phyloP scores from a whole-genome alignment of 2,329 filamentous ascomycete genomes.

The Fusarium guadeloupense region DNA sequence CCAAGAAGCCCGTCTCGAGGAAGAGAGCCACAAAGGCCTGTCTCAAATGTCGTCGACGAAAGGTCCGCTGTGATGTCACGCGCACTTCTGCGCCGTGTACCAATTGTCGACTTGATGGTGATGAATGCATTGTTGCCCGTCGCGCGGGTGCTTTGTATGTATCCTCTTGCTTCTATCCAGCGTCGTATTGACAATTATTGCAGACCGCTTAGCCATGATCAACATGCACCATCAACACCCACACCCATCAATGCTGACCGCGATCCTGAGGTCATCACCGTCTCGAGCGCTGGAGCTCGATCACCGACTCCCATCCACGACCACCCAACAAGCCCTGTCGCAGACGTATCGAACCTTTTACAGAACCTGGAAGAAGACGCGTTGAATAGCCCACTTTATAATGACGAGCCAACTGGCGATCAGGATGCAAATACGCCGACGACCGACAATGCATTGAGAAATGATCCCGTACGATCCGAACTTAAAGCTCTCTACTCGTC shows the following conservation, averaged over 20 bases:
- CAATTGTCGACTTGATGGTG: conserved; percentile 35
- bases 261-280: conserved; percentile 12
- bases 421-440: neutral
- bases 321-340: neutral
- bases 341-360: conserved; percentile 4
- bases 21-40: conserved; percentile 36
- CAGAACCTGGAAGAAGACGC: conserved; percentile 3
- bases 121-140: conserved; percentile 25
- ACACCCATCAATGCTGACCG: neutral
- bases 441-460: neutral
- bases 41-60: conserved; percentile 35
- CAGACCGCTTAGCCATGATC: conserved; percentile 5
- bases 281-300: neutral
- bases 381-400: neutral
- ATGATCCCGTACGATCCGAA: conserved; percentile 20
- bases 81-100: conserved; percentile 33
- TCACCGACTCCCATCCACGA: conserved; percentile 14
- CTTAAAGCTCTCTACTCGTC: conserved; percentile 33
- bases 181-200: neutral
- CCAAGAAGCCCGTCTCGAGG: conserved; percentile 33
- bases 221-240: neutral
- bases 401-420: conserved; percentile 5
- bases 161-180: fast-evolving
- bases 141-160: conserved; percentile 24
- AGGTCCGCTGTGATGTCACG: conserved; percentile 38